Conservation (phyloP, 768 basidiomycete genomes). For the Xerocomellus chrysenteron region DNA sequence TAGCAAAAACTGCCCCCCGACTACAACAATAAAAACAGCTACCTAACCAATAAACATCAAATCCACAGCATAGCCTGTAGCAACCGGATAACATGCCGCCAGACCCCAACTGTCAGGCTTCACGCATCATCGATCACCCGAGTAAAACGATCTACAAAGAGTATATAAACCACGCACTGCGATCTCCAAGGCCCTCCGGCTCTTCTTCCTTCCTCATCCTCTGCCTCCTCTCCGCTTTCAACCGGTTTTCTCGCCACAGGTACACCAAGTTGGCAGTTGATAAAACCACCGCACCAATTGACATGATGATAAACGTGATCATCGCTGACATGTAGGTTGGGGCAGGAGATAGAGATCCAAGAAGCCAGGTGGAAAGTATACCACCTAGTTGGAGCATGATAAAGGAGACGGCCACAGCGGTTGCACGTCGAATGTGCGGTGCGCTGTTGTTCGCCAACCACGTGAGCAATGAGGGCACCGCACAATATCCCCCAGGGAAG, state of each 20-base stretch:
- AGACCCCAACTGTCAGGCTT: too few species aligned
- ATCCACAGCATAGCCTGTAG: too few species aligned
- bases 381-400: slow-evolving; percentile 57
- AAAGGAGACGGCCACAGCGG: slow-evolving; percentile 53
- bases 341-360: slow-evolving; percentile 48
- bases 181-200: slow-evolving; percentile 43
- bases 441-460: slow-evolving; percentile 64
- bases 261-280: slow-evolving; percentile 40
- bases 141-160: too few species aligned
- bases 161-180: slow-evolving; percentile 56
- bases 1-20: too few species aligned
- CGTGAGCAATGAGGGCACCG: slow-evolving; percentile 51
- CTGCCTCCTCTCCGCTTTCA: slow-evolving; percentile 40
- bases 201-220: slow-evolving; percentile 36
- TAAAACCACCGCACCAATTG: slow-evolving; percentile 39
- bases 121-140: too few species aligned
- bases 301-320: slow-evolving; percentile 34
- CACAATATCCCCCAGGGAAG: slow-evolving; percentile 48
- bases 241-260: slow-evolving; percentile 43
- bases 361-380: slow-evolving; percentile 59
- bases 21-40: too few species aligned
- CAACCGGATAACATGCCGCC: too few species aligned
- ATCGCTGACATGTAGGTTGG: slow-evolving; percentile 52
- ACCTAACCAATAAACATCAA: too few species aligned
- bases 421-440: slow-evolving; percentile 55